Conservation (phyloP, 148 eudicot genomes). For the Arctostaphylos glauca region DNA sequence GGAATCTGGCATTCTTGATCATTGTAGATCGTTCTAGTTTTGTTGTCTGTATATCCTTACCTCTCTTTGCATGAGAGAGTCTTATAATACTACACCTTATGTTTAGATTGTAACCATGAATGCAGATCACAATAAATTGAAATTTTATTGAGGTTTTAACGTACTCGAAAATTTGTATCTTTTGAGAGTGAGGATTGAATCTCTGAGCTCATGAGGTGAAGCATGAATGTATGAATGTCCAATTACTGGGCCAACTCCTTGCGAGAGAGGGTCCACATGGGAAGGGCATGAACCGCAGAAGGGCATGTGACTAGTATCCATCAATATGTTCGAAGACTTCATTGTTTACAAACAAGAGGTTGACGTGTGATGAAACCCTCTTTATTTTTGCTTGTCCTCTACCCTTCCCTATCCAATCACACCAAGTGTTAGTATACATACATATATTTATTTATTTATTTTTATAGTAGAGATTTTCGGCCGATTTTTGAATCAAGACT, state of each 20-base stretch:
- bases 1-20: constrained; percentile 64
- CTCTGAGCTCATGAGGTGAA: not conserved
- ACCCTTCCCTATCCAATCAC: not conserved
- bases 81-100: not conserved
- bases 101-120: constrained; percentile 16
- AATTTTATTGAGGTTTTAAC: not conserved
- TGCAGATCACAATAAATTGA: constrained; percentile 16
- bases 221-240: not conserved
- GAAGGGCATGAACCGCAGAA: constrained; percentile 17
- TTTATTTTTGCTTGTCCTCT: constrained; percentile 12
- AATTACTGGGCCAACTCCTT: not conserved
- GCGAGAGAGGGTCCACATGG: constrained; percentile 42
- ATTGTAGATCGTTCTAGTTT: constrained; percentile 12
- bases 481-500: too few relatives aligned
- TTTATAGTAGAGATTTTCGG: too few relatives aligned
- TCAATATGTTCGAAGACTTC: constrained; percentile 24
- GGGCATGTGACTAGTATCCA: constrained; percentile 33
- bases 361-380: constrained; percentile 5
- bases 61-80: not conserved
- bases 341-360: constrained; percentile 8
- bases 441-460: too few relatives aligned
- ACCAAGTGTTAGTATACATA: not conserved
- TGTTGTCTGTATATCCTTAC: constrained; percentile 15
- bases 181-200: too few relatives aligned
- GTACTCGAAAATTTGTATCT: not conserved